Conservation (phyloP, 768 basidiomycete species). For the Agrocybe pediades region DNA sequence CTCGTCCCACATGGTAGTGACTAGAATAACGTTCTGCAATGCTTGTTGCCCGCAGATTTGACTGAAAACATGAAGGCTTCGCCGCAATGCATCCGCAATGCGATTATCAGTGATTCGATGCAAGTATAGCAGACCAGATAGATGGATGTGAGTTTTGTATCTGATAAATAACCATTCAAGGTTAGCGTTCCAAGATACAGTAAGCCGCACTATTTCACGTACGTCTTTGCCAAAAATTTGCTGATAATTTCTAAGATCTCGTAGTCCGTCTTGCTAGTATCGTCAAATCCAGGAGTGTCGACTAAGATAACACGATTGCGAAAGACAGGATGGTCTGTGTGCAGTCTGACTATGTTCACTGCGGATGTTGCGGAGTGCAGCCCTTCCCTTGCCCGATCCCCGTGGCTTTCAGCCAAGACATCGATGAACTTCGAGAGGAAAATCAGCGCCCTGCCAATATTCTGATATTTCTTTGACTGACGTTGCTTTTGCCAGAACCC, state of each 20-base stretch:
- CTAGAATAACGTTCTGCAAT: constrained; percentile 51
- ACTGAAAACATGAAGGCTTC: constrained; percentile 52
- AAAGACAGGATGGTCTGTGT: background rate
- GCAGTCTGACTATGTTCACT: background rate
- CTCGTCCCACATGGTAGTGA: constrained; percentile 54
- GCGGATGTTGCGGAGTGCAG: background rate
- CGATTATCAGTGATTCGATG: constrained; percentile 53
- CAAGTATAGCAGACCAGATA: constrained; percentile 54
- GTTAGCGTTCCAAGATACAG: background rate
- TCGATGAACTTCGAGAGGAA: background rate
- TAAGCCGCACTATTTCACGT: background rate
- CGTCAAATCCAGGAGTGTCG: constrained; percentile 64
- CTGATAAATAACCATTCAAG: constrained; percentile 11
- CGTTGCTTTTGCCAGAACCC: background rate
- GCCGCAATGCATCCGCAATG: constrained; percentile 46
- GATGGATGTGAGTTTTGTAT: constrained; percentile 34
- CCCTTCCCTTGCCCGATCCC: background rate
- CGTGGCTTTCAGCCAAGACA: background rate
- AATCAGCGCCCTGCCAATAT: background rate
- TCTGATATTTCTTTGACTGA: background rate
- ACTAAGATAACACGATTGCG: constrained; percentile 30
- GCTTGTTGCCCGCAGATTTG: constrained; percentile 51
- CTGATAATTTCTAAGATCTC: constrained; percentile 51
- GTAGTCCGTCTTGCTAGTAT: constrained; percentile 46
- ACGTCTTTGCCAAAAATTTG: constrained; percentile 32